A percentile compares a stretch with the other conserved stretches of the same genome.
phyloP scores from a whole-genome alignment of 768 basidiomycete genomes.

The Phlegmacium glaucopus region DNA sequence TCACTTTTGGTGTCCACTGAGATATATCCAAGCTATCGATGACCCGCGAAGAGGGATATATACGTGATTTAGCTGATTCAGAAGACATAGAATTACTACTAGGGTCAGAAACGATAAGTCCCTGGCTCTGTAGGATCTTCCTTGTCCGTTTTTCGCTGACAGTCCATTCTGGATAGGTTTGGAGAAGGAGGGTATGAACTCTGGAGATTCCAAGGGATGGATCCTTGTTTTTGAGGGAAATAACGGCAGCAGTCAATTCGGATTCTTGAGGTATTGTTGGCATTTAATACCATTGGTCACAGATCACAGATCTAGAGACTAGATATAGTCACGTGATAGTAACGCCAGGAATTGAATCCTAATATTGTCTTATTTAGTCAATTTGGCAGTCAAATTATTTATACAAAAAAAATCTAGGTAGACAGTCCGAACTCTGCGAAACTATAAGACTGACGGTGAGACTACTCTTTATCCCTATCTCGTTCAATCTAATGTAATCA shows the following conservation, averaged over 20 bases:
- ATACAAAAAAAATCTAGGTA: too few relatives aligned
- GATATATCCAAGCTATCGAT: conserved; percentile 60
- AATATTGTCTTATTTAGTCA: too few relatives aligned
- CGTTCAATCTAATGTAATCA: too few relatives aligned
- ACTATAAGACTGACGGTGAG: too few relatives aligned
- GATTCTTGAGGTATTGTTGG: conserved; percentile 36
- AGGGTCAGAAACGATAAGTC: conserved; percentile 35
- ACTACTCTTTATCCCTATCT: too few relatives aligned
- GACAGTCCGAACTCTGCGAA: too few relatives aligned
- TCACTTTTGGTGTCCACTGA: conserved; percentile 61
- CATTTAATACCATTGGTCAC: too few relatives aligned
- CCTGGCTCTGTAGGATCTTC: conserved; percentile 64
- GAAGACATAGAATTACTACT: conserved; percentile 9
- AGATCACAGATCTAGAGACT: too few relatives aligned
- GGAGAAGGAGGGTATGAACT: conserved; percentile 60
- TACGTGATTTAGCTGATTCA: conserved; percentile 12
- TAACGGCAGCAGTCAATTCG: conserved; percentile 54
- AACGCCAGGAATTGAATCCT: too few relatives aligned
- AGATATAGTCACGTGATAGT: too few relatives aligned
- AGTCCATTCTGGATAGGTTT: conserved; percentile 61
- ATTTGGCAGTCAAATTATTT: too few relatives aligned
- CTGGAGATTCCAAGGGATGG: conserved; percentile 71
- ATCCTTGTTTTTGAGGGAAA: conserved; percentile 51
- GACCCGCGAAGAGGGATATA: conserved; percentile 61
- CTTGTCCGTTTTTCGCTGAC: conserved; percentile 83